phyloP scores from a whole-genome alignment of 306 rosid genomes.

The Coriaria nepalensis region DNA sequence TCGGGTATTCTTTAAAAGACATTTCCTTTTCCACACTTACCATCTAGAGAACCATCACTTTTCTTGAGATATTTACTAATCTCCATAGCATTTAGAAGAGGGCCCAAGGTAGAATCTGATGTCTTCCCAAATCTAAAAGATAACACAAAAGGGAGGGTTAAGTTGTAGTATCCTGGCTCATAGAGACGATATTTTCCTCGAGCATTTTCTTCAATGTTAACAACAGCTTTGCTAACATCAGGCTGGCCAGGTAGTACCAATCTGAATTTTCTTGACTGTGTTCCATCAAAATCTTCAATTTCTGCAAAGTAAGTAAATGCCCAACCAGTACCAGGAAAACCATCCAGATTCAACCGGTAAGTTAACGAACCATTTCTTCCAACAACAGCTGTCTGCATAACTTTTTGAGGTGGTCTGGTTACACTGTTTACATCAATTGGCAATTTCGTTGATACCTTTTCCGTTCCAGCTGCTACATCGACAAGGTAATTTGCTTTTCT shows the following conservation, averaged over 20 bases:
- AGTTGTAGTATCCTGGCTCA: conserved; percentile 69
- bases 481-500: conserved; percentile 94
- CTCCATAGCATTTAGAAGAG: conserved; percentile 92
- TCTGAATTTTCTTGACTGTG: conserved; percentile 78
- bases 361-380: conserved; percentile 80
- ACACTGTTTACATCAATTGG: conserved; percentile 48
- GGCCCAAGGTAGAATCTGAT: conserved; percentile 72
- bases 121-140: conserved; percentile 68
- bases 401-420: conserved; percentile 73
- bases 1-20: background rate
- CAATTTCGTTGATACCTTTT: conserved; percentile 56
- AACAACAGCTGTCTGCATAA: conserved; percentile 95
- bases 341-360: conserved; percentile 80
- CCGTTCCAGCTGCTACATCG: conserved; percentile 79
- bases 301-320: conserved; percentile 84
- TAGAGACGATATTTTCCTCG: conserved; percentile 76
- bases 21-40: conserved; percentile 24
- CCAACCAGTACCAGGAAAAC: conserved; percentile 82
- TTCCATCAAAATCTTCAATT: conserved; percentile 62
- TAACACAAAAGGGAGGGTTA: conserved; percentile 76
- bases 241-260: conserved; percentile 62
- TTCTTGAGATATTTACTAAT: conserved; percentile 69
- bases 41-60: conserved; percentile 69
- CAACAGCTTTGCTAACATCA: conserved; percentile 63
- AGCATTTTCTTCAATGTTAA: conserved; percentile 90